A percentile compares a stretch with the other conserved stretches of the same genome.
These are phyloP conservation scores for Fomitopsis betulina DNA, from an alignment of 1,284 basidiomycete species.

Conservation along the genomic window DNA sequence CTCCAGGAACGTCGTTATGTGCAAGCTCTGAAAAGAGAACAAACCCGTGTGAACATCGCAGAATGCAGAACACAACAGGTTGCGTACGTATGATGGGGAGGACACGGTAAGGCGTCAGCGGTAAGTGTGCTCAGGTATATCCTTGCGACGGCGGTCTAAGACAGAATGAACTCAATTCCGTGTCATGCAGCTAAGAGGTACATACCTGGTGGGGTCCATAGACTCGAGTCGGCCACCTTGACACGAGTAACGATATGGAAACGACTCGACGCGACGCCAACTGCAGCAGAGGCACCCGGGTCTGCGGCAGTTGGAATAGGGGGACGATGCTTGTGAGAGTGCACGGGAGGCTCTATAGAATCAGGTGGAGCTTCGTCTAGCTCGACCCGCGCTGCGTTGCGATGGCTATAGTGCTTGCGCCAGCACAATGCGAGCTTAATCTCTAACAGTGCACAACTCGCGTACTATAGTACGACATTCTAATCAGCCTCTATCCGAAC, in stretches of 20 bases:
- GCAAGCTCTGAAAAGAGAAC: conserved; percentile 37
- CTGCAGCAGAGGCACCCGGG: neutral
- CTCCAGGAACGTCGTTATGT: conserved; percentile 50
- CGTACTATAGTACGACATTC: too few relatives aligned
- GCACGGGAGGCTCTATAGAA: neutral
- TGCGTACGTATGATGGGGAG: conserved; percentile 66
- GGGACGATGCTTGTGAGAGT: neutral
- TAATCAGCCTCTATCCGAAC: too few relatives aligned
- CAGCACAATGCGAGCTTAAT: too few relatives aligned
- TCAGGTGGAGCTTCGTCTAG: conserved; percentile 24
- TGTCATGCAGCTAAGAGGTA: conserved; percentile 3
- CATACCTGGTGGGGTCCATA: conserved; percentile 55
- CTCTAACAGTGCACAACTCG: too few relatives aligned
- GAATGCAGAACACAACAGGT: conserved; percentile 1
- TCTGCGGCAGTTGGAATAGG: neutral
- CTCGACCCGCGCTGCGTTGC: conserved; percentile 38
- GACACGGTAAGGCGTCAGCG: conserved; percentile 69
- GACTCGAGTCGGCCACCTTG: conserved; percentile 56
- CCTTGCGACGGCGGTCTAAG: conserved; percentile 40
- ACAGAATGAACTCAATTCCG: neutral
- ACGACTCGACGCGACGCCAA: conserved; percentile 34
- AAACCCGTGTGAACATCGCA: neutral
- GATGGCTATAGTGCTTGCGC: conserved; percentile 41
- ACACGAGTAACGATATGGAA: conserved; percentile 68
- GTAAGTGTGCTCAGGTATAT: conserved; percentile 44